These are phyloP conservation scores for Mycena belliarum DNA, from an alignment of 768 basidiomycete genomes.

Conservation along the genomic window DNA sequence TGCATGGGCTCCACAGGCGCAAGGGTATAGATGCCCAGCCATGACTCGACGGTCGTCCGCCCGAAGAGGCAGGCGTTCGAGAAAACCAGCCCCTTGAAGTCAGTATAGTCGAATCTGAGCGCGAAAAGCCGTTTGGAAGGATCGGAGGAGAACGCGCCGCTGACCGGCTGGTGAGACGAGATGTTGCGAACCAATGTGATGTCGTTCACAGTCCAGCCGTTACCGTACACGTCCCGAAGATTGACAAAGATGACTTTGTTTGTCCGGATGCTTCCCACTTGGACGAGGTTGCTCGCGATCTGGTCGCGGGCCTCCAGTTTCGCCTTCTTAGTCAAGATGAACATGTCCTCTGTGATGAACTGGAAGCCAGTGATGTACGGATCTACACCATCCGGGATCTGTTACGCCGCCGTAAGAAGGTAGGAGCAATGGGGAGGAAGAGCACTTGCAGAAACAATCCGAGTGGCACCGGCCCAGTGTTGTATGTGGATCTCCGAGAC, in stretches of 20 bases:
- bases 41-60: neutral
- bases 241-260: neutral
- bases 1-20: neutral
- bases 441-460: neutral
- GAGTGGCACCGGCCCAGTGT: neutral
- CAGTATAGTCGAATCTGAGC: constrained; percentile 8
- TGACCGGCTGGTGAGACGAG: neutral
- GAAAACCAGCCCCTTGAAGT: neutral
- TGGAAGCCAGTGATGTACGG: constrained; percentile 12
- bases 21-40: neutral
- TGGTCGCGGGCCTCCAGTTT: neutral
- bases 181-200: constrained; percentile 13
- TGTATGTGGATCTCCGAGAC: neutral
- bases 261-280: neutral
- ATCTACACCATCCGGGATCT: neutral
- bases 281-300: neutral
- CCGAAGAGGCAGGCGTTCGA: constrained; percentile 3
- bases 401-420: neutral
- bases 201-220: neutral
- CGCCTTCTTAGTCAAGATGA: neutral
- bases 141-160: neutral
- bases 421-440: neutral
- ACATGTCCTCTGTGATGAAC: constrained; percentile 13
- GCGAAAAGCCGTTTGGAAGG: constrained; percentile 13
- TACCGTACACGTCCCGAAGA: neutral